A percentile compares a stretch with the other conserved stretches of the same genome.
Conservation (phyloP, 2,329 filamentous ascomycete species). For the Colletotrichum tamarilloi region DNA sequence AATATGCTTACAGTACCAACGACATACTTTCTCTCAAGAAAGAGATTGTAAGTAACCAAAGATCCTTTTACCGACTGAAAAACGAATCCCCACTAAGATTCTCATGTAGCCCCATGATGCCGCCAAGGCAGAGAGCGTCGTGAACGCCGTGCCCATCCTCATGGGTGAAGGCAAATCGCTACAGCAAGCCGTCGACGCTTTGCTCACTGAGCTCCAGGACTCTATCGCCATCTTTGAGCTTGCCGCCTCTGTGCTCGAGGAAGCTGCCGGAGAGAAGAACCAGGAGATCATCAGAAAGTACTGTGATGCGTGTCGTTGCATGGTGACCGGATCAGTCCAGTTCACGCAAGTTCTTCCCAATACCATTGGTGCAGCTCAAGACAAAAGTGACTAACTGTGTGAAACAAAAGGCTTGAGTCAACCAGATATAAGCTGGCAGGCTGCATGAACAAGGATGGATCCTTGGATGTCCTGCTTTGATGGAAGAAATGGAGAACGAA, state of each 20-base stretch:
- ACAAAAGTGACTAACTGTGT: background rate
- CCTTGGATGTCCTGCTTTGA: constrained; percentile 46
- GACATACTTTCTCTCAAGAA: constrained; percentile 47
- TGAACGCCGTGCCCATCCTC: constrained; percentile 44
- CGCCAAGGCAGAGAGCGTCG: constrained; percentile 39
- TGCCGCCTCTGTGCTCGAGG: constrained; percentile 36
- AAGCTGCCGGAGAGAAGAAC: background rate
- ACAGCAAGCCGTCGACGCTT: constrained; percentile 30
- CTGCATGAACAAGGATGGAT: constrained; percentile 45
- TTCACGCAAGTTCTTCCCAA: constrained; percentile 44
- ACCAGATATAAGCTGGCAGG: constrained; percentile 46
- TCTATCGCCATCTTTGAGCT: constrained; percentile 41
- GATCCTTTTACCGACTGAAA: too few relatives aligned
- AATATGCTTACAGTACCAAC: constrained; percentile 37
- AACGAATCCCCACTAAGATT: too few relatives aligned
- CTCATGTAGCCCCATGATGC: background rate
- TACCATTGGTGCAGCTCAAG: background rate
- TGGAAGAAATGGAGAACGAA: background rate
- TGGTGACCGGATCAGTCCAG: constrained; percentile 46
- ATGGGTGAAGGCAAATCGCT: constrained; percentile 37
- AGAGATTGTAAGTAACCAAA: constrained; percentile 39
- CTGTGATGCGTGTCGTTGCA: constrained; percentile 43
- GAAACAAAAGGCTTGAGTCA: constrained; percentile 42
- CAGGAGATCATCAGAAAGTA: constrained; percentile 38
- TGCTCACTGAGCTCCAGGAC: constrained; percentile 38